Evolutionary conservation across 768 basidiomycete genomes (phyloP).

Genomic region (Amyloporia xantha): DNA sequence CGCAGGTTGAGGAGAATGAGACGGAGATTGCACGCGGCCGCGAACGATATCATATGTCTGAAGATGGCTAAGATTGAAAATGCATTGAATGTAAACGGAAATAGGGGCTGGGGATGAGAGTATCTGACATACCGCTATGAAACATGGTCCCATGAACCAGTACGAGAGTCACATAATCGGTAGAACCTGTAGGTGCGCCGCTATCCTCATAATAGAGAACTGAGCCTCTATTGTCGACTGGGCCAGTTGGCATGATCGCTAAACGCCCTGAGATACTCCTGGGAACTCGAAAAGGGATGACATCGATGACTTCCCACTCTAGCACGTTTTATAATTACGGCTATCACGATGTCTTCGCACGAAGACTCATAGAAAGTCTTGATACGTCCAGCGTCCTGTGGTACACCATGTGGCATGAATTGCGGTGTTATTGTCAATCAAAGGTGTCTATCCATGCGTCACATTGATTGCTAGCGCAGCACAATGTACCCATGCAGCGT

Average conservation of each 20-base stretch:
- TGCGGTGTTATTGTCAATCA: too few relatives aligned
- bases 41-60: conserved; percentile 14
- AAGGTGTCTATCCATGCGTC: too few relatives aligned
- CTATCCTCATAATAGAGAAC: conserved; percentile 18
- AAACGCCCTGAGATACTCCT: not conserved
- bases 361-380: not conserved
- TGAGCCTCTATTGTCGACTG: conserved; percentile 9
- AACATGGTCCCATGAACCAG: conserved; percentile 15
- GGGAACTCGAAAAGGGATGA: not conserved
- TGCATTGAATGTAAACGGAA: too few relatives aligned
- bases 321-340: not conserved
- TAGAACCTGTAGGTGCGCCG: conserved; percentile 5
- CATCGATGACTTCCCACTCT: not conserved
- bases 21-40: conserved; percentile 15
- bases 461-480: too few relatives aligned
- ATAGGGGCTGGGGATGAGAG: not conserved
- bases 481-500: too few relatives aligned
- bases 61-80: conserved; percentile 14
- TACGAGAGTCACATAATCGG: conserved; percentile 11
- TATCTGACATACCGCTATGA: conserved; percentile 11
- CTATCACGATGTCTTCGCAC: not conserved
- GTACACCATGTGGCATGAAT: too few relatives aligned
- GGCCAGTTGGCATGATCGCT: conserved; percentile 11
- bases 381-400: too few relatives aligned
- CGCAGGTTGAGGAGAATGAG: conserved; percentile 21